phyloP scores from a whole-genome alignment of 768 basidiomycete genomes.

The Boletus fagicola region DNA sequence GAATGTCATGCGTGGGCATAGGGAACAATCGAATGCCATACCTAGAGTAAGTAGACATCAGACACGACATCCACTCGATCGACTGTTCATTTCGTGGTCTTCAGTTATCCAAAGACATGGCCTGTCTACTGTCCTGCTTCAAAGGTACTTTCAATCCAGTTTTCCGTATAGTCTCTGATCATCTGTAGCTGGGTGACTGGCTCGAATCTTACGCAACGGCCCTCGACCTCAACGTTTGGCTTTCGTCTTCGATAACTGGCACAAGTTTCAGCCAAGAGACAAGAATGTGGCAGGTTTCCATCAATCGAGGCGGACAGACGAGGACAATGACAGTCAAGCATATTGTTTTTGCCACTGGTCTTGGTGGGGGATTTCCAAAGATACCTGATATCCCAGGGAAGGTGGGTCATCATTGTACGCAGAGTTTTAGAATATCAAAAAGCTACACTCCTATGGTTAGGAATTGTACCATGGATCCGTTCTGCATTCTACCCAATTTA shows the following conservation, averaged over 20 bases:
- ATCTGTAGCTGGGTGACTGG: constrained; percentile 54
- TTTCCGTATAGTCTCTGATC: not conserved
- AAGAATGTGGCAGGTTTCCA: constrained; percentile 42
- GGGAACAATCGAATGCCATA: constrained; percentile 57
- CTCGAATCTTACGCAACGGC: constrained; percentile 57
- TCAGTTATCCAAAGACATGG: constrained; percentile 54
- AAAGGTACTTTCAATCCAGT: constrained; percentile 37
- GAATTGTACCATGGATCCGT: constrained; percentile 51
- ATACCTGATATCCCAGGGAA: constrained; percentile 46
- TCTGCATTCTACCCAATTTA: constrained; percentile 53
- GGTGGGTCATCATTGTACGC: constrained; percentile 23
- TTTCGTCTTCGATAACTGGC: constrained; percentile 39
- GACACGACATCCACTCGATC: not conserved
- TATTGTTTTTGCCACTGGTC: constrained; percentile 56
- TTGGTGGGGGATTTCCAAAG: constrained; percentile 45
- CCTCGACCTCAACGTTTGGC: constrained; percentile 64
- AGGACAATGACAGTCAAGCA: constrained; percentile 44
- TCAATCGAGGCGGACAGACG: constrained; percentile 32
- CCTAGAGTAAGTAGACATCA: constrained; percentile 40
- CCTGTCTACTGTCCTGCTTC: constrained; percentile 48
- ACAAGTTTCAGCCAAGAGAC: constrained; percentile 36
- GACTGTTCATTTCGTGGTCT: not conserved
- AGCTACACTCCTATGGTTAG: constrained; percentile 22
- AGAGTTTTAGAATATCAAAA: not conserved
- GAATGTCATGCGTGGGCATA: constrained; percentile 17